Evolutionary conservation across 2,329 filamentous ascomycete genomes (phyloP).

Genomic region (Chalaropsis thielavioides): DNA sequence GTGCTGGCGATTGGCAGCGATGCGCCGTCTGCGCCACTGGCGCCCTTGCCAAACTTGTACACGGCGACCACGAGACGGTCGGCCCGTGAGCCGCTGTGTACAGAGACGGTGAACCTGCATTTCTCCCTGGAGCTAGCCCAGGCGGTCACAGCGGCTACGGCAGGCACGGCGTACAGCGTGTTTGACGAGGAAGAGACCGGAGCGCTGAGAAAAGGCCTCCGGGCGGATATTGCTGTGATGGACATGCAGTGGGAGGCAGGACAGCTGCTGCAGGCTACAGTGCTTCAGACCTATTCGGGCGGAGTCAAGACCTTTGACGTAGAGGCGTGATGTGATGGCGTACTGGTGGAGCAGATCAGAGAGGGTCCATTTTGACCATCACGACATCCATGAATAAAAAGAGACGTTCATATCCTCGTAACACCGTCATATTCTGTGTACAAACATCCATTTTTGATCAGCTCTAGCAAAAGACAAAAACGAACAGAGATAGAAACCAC

Average conservation of each 20-base stretch:
- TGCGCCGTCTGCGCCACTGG: conserved; percentile 43
- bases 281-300: conserved; percentile 40
- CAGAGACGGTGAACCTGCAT: conserved; percentile 35
- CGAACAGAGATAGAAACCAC: background rate
- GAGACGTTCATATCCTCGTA: background rate
- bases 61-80: conserved; percentile 43
- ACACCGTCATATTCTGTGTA: background rate
- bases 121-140: conserved; percentile 40
- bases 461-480: background rate
- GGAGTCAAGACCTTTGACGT: conserved; percentile 29
- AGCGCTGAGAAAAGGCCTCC: conserved; percentile 35
- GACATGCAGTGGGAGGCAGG: conserved; percentile 34
- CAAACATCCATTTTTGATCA: background rate
- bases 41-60: conserved; percentile 42
- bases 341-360: too few species aligned
- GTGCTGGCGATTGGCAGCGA: conserved; percentile 44
- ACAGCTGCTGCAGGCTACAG: conserved; percentile 31
- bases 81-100: conserved; percentile 32
- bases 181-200: conserved; percentile 43
- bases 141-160: conserved; percentile 38
- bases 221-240: conserved; percentile 41
- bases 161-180: conserved; percentile 42
- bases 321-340: background rate
- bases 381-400: background rate
- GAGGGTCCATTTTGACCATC: too few species aligned